Evolutionary conservation across 257 asterid species (phyloP).

Genomic region (Scutellaria galericulata): DNA sequence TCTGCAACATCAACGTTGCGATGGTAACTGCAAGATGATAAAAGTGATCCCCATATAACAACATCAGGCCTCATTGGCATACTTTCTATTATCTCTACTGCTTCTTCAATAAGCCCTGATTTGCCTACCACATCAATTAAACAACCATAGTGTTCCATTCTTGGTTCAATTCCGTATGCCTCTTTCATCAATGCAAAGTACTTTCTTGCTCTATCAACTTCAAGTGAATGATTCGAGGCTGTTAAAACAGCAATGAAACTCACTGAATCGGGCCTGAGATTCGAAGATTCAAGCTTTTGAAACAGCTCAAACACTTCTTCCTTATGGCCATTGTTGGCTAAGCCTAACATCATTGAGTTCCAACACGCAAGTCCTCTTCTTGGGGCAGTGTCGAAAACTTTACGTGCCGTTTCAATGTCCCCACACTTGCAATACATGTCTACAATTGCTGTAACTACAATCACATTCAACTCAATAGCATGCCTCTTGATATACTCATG

Average conservation of each 20-base stretch:
- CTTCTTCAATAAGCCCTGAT: conserved; percentile 70
- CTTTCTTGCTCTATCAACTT: conserved; percentile 54
- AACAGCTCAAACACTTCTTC: conserved; percentile 55
- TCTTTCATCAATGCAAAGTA: conserved; percentile 51
- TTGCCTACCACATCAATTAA: conserved; percentile 70
- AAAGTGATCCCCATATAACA: conserved; percentile 64
- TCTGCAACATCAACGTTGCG: conserved; percentile 50
- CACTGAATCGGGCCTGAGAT: conserved; percentile 57
- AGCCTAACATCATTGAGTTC: conserved; percentile 78
- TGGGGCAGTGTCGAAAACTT: conserved; percentile 41
- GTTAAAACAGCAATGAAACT: conserved; percentile 55
- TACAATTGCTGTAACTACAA: conserved; percentile 60
- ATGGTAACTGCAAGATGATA: conserved; percentile 53
- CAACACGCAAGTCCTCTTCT: conserved; percentile 61
- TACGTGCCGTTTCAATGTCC: conserved; percentile 40
- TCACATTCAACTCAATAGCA: conserved; percentile 46
- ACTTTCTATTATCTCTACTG: conserved; percentile 48
- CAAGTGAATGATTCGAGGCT: conserved; percentile 62
- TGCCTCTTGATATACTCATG: conserved; percentile 54
- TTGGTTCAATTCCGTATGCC: conserved; percentile 49
- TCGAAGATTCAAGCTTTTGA: conserved; percentile 44
- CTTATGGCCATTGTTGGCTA: conserved; percentile 63
- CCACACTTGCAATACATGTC: conserved; percentile 83
- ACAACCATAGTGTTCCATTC: conserved; percentile 68
- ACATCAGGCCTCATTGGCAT: conserved; percentile 69